phyloP scores from a whole-genome alignment of 441 rosid species.

The Capsella rubella region DNA sequence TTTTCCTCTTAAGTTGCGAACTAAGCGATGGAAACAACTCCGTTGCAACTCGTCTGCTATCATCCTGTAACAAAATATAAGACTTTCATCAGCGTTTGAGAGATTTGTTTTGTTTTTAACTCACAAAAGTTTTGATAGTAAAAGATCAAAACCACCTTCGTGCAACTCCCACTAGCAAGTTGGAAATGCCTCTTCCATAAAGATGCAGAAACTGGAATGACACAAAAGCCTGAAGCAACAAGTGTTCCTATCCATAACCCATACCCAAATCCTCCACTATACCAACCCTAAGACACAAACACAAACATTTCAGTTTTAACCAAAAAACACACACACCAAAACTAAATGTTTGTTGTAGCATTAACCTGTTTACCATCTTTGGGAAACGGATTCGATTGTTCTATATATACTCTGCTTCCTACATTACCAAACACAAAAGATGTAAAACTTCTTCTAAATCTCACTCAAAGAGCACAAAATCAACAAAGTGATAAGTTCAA shows the following conservation, averaged over 20 bases:
- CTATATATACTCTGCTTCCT: slow-evolving; percentile 82
- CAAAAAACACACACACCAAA: not conserved
- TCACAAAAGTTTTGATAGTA: not conserved
- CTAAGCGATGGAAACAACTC: slow-evolving; percentile 73
- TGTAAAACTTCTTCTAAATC: not conserved
- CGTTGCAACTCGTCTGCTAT: slow-evolving; percentile 78
- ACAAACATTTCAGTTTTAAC: slow-evolving; percentile 21
- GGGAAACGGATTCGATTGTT: slow-evolving; percentile 84
- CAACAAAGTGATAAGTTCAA: not conserved
- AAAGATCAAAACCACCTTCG: slow-evolving; percentile 57
- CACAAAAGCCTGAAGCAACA: slow-evolving; percentile 87
- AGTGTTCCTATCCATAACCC: slow-evolving; percentile 90
- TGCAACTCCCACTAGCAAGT: slow-evolving; percentile 53
- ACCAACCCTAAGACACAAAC: slow-evolving; percentile 76
- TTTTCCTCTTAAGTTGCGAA: slow-evolving; percentile 66
- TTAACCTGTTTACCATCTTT: slow-evolving; percentile 91
- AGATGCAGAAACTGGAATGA: slow-evolving; percentile 75
- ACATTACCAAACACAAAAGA: slow-evolving; percentile 15
- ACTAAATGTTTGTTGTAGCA: not conserved
- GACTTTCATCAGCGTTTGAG: not conserved
- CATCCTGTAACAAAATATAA: slow-evolving; percentile 66
- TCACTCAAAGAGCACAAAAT: not conserved
- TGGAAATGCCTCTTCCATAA: slow-evolving; percentile 75
- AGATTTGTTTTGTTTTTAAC: not conserved
- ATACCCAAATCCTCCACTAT: slow-evolving; percentile 89